phyloP scores from a whole-genome alignment of 768 basidiomycete species.

The Leccinum broughii region DNA sequence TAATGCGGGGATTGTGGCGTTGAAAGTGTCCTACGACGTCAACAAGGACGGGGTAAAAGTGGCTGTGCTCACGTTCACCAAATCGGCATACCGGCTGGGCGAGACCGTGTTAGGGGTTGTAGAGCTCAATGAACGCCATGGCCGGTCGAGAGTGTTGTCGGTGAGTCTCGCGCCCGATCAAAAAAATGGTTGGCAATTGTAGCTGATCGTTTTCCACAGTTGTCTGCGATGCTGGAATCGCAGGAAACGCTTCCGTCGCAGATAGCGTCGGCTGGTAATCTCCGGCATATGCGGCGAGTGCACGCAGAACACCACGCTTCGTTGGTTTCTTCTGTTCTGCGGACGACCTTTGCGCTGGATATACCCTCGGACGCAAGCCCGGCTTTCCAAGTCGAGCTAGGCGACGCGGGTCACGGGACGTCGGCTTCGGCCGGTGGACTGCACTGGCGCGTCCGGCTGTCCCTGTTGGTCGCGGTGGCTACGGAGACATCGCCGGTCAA shows the following conservation, averaged over 20 bases:
- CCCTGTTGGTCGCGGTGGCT: conserved; percentile 79
- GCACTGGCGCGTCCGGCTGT: conserved; percentile 86
- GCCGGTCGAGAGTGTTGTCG: conserved; percentile 77
- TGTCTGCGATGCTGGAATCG: conserved; percentile 87
- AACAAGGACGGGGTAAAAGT: conserved; percentile 90
- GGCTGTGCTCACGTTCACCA: conserved; percentile 88
- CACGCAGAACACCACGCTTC: conserved; percentile 87
- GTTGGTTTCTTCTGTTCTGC: conserved; percentile 67
- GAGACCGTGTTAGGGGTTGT: conserved; percentile 91
- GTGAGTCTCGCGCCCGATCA: conserved; percentile 41
- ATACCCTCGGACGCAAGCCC: conserved; percentile 93
- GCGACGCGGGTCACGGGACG: conserved; percentile 27
- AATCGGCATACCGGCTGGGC: conserved; percentile 87
- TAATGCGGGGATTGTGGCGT: not conserved
- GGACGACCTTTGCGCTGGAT: conserved; percentile 85
- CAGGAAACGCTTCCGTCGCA: conserved; percentile 78
- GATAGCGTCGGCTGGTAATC: conserved; percentile 47
- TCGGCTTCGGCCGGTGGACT: conserved; percentile 61
- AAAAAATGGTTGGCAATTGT: not conserved
- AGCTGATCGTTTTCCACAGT: conserved; percentile 41
- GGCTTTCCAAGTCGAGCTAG: conserved; percentile 70
- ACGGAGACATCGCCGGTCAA: conserved; percentile 44
- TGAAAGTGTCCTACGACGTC: conserved; percentile 87
- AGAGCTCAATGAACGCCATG: conserved; percentile 74
- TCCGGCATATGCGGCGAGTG: conserved; percentile 62